A percentile compares a stretch with the other conserved stretches of the same genome.
These are phyloP conservation scores for Pyrenophora seminiperda DNA, from an alignment of 2,329 filamentous ascomycete species.

Conservation along the genomic window DNA sequence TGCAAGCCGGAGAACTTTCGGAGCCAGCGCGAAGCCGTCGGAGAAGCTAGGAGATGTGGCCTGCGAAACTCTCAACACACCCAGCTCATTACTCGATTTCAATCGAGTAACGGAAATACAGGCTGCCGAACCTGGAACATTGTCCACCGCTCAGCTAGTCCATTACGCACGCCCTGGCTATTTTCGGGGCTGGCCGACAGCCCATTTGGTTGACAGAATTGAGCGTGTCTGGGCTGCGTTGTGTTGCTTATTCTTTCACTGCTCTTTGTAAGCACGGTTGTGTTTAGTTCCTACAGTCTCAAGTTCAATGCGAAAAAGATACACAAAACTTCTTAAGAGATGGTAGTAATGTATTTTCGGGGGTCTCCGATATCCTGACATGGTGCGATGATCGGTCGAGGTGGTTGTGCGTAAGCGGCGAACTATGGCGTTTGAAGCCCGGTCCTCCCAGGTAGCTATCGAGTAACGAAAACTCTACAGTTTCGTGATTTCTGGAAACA, in stretches of 20 bases:
- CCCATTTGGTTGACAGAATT: constrained; percentile 6
- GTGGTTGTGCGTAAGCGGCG: constrained; percentile 17
- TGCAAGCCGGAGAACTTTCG: constrained; percentile 1
- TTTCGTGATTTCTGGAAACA: constrained; percentile 5
- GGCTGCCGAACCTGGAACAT: constrained; percentile 18
- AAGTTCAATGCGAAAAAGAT: background rate
- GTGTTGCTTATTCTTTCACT: background rate
- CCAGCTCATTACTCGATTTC: constrained; percentile 41
- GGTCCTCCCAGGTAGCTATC: constrained; percentile 33
- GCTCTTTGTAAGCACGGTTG: background rate
- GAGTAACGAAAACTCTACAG: constrained; percentile 42
- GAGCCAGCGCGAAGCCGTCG: constrained; percentile 8
- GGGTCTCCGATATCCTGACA: background rate
- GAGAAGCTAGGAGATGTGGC: constrained; percentile 32
- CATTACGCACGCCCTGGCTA: constrained; percentile 11
- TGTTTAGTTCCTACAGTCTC: background rate
- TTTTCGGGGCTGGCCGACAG: constrained; percentile 34
- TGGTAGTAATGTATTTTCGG: background rate
- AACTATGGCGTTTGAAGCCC: constrained; percentile 17
- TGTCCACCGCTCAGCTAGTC: constrained; percentile 21
- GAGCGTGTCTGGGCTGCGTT: constrained; percentile 4
- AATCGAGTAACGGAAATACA: constrained; percentile 43
- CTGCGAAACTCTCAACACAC: constrained; percentile 33
- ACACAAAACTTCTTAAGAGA: background rate
- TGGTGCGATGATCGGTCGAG: constrained; percentile 1